Evolutionary conservation across 768 basidiomycete genomes (phyloP), one percentile per base, ranked within the genome.

Genomic region (Trametes villosa): DNA sequence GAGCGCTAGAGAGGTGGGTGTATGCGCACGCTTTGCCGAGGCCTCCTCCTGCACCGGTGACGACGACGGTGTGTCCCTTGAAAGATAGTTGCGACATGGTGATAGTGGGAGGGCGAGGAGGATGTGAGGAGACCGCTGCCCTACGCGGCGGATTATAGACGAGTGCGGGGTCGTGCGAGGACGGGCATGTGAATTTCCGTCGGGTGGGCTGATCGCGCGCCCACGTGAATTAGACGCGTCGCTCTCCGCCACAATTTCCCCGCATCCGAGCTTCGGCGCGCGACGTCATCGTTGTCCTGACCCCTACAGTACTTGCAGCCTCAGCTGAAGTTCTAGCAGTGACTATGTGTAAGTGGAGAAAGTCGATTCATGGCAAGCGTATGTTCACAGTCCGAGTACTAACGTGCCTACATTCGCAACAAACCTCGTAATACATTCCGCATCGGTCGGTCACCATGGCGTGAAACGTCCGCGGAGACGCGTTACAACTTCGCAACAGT

Each of bases 11-110:
- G 13, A n/a, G 13, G 15, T 17, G 18, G 27, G 9, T 11, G 24
- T 24, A 9, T 20, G 83, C 91, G 68, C 71, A 98, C 92, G 91
- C 84, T 78, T 86, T 89, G 44, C 97, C 97, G 15, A 99, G 81
- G 17, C 97, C 97, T 61, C 94, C 94, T 15, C 97, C 97, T 42
- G 95, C 96, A 46, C 97, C 97, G 42, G 97, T 99, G 64, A 98
- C 79, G 64, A 99, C 84, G 58, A 95, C 92, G n/a, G 91, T 94
- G 54, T 96, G 91, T 57, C 87, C 87, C 75, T 90, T 86, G 81
- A 94, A 96, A 2, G 88, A 90, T 11, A 88, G 75, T 36, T 66
- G 59, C 5, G 71, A 69, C 71, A 72, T 72, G 53, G 56, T 60
- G 48, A 41, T 38, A 17, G 36, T 4, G 15, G 36, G 13, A 4